Percentiles rank a stretch among this genome's conserved stretches.
These are phyloP conservation scores for Suillus americanus DNA, from an alignment of 768 basidiomycete species.

Conservation along the genomic window DNA sequence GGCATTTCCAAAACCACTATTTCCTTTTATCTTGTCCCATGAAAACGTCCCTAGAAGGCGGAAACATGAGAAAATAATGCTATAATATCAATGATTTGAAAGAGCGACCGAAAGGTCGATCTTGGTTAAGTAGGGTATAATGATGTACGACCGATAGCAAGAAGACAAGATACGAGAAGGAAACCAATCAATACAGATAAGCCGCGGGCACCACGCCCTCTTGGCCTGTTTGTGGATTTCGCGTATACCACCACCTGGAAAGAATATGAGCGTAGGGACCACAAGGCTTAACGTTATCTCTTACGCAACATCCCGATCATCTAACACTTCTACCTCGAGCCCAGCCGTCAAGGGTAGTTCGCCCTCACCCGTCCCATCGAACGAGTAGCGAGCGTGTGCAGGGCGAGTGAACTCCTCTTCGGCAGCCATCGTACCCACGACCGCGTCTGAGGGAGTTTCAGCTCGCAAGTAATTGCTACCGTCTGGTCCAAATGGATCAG, in stretches of 20 bases:
- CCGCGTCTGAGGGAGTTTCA: constrained; percentile 77
- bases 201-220: constrained; percentile 92
- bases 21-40: neutral
- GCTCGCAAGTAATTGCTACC: constrained; percentile 77
- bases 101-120: constrained; percentile 38
- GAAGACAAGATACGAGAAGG: constrained; percentile 26
- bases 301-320: constrained; percentile 79
- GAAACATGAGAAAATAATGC: constrained; percentile 20
- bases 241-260: constrained; percentile 90
- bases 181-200: constrained; percentile 72
- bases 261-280: constrained; percentile 12
- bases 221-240: constrained; percentile 72
- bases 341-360: constrained; percentile 72
- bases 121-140: constrained; percentile 40
- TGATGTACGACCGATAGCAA: constrained; percentile 28
- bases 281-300: constrained; percentile 28
- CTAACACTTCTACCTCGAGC: constrained; percentile 71
- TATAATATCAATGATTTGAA: constrained; percentile 27
- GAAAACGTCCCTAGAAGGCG: constrained; percentile 7
- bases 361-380: constrained; percentile 76
- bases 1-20: neutral
- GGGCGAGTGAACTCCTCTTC: constrained; percentile 69
- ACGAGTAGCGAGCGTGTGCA: constrained; percentile 81
- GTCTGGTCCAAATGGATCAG: constrained; percentile 70
- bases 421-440: constrained; percentile 55